phyloP scores from a whole-genome alignment of 768 basidiomycete genomes.

The Lyophyllum decastes region DNA sequence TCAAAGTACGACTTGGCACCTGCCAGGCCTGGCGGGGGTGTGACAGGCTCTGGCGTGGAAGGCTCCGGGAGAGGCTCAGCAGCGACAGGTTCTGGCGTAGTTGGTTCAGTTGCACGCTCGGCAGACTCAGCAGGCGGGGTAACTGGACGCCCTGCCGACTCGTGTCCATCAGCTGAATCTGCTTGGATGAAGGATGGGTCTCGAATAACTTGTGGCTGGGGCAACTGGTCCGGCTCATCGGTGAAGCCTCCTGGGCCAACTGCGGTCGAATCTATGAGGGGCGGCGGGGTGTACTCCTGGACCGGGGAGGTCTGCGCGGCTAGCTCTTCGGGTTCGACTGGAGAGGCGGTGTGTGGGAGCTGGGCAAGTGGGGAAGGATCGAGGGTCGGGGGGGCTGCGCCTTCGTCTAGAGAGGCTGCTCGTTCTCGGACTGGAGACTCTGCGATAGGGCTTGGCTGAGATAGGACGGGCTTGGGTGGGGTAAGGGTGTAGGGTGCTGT shows the following conservation, averaged over 20 bases:
- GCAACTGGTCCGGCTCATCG: constrained; percentile 48
- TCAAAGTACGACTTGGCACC: constrained; percentile 11
- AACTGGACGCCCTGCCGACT: neutral
- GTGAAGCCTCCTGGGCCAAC: constrained; percentile 54
- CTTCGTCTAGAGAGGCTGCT: constrained; percentile 36
- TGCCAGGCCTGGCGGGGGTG: constrained; percentile 1
- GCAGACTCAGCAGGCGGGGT: neutral
- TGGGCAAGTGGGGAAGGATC: constrained; percentile 47
- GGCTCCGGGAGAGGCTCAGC: neutral
- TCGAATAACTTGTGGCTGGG: constrained; percentile 26
- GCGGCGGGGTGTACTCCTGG: constrained; percentile 39
- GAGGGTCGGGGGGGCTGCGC: constrained; percentile 15
- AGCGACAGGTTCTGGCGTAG: neutral
- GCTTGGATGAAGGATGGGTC: constrained; percentile 29
- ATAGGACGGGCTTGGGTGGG: constrained; percentile 21
- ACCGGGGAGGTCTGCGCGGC: constrained; percentile 8
- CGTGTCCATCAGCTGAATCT: constrained; percentile 17
- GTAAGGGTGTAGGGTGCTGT: constrained; percentile 15
- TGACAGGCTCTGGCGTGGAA: neutral
- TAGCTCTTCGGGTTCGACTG: constrained; percentile 10
- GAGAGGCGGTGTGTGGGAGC: constrained; percentile 19
- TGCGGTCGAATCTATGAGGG: constrained; percentile 36
- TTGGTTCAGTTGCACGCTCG: neutral
- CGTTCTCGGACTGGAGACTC: constrained; percentile 69
- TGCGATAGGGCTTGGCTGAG: constrained; percentile 61